Evolutionary conservation across 1,284 basidiomycete genomes (phyloP).

Genomic region (Kwoniella shivajii): DNA sequence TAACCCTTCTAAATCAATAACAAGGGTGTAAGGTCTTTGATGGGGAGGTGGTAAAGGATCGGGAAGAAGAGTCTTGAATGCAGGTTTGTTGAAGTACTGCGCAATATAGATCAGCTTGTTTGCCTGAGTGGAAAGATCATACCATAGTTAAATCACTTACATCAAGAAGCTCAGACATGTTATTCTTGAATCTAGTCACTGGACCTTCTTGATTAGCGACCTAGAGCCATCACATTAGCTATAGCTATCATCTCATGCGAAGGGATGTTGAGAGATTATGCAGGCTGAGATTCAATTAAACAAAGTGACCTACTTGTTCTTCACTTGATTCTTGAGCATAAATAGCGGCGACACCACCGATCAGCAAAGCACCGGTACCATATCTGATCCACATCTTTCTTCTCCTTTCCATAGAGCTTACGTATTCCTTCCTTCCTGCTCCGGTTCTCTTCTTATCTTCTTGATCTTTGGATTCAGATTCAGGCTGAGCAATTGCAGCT

Average conservation of each 20-base stretch:
- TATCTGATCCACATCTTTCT: slow-evolving; percentile 63
- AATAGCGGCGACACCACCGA: slow-evolving; percentile 62
- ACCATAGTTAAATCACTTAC: slow-evolving; percentile 20
- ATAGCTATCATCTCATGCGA: slow-evolving; percentile 2
- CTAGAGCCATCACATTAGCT: neutral
- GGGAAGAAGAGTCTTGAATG: slow-evolving; percentile 88
- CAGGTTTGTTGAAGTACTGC: slow-evolving; percentile 88
- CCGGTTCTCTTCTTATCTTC: slow-evolving; percentile 36
- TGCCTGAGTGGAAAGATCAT: slow-evolving; percentile 13
- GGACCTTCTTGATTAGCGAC: neutral
- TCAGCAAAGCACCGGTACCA: slow-evolving; percentile 54
- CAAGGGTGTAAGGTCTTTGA: slow-evolving; percentile 87
- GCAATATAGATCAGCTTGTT: neutral
- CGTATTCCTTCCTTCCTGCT: slow-evolving; percentile 46
- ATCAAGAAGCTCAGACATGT: slow-evolving; percentile 38
- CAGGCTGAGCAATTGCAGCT: slow-evolving; percentile 34
- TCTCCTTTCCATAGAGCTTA: slow-evolving; percentile 69
- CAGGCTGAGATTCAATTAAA: neutral
- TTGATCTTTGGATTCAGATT: slow-evolving; percentile 23
- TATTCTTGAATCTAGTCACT: slow-evolving; percentile 34
- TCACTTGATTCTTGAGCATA: slow-evolving; percentile 30
- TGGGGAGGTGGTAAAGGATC: slow-evolving; percentile 80
- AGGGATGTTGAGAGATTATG: no score
- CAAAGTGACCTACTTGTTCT: neutral
- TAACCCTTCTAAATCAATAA: slow-evolving; percentile 90